Base-by-base conservation (phyloP, 2,329 filamentous ascomycete genomes). In the Pseudocercospora ulei region DNA sequence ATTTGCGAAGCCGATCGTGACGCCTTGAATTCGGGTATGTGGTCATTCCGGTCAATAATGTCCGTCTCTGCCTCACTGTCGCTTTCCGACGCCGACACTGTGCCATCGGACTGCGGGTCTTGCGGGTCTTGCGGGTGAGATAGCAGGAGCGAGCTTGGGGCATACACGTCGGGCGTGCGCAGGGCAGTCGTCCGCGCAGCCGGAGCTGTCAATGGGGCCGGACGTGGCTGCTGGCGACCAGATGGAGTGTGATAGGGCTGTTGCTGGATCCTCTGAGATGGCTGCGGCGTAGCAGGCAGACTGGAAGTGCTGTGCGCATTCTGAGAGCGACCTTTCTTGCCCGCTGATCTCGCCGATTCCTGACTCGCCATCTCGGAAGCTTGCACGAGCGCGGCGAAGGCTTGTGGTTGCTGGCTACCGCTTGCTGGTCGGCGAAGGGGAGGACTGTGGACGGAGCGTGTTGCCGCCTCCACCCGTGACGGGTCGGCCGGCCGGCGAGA, bases 261-360 rank as follows among this genome's bases (percentile, higher is more conserved):
- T 34, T 13, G 19, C 77, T 66, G 51, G 62, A 34, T 73, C 25
- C 49, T 55, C 33, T 48, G 70, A 27, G 68, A 60, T 8, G 75
- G 70, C 27, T 67, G 65, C 6, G 85, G 84, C 2, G 85, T 93
- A 4, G 76, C 77, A 5, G 85, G 85, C 3, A 94, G 67, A 1
- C 86, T 90, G 0, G 86, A 92, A 59, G 93, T 68, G 28, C 84
- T 90, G 58, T 92, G 84, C 18, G 78, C 75, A 42, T 80, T 82
- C 50, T 85, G 76, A 11, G 72, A 75, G 58, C 93, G 85, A 39
- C 75, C 75, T 59, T 70, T 55, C 66, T 71, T 59, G 62, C 70
- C 19, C 8, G 38, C 38, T 1, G 41, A 41, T 22, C 48, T 41
- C 11, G 49, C 49, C 19, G 49, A 49, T 51, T 85, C 81, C 52